Conservation (phyloP, 495 filamentous ascomycete genomes). For the Aspergillus avenaceus region DNA sequence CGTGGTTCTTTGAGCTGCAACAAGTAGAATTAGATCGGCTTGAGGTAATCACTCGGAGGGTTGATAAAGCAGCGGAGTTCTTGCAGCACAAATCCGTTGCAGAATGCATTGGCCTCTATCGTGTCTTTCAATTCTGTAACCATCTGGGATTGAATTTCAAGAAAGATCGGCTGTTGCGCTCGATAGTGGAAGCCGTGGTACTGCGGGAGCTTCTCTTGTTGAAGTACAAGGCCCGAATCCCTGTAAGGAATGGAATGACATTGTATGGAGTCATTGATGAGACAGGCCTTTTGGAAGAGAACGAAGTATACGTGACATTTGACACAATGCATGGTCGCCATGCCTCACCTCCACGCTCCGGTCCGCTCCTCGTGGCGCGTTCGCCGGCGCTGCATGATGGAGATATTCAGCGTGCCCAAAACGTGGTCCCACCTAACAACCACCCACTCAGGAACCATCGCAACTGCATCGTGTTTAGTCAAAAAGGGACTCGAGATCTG, state of each 20-base stretch:
- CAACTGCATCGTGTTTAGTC: conserved; percentile 78
- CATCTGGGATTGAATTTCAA: conserved; percentile 55
- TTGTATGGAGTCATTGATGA: conserved; percentile 84
- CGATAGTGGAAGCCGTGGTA: conserved; percentile 59
- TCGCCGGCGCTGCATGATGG: conserved; percentile 76
- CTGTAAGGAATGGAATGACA: conserved; percentile 60
- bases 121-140: conserved; percentile 52
- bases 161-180: conserved; percentile 59
- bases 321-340: conserved; percentile 10
- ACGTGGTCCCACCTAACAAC: conserved; percentile 47
- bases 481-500: conserved; percentile 63
- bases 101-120: conserved; percentile 49
- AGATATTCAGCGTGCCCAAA: conserved; percentile 64
- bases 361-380: conserved; percentile 58
- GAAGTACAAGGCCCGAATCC: conserved; percentile 74
- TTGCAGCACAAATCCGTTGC: conserved; percentile 53
- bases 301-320: conserved; percentile 19
- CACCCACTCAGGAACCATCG: conserved; percentile 56
- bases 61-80: conserved; percentile 58
- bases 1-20: conserved; percentile 61
- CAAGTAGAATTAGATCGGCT: conserved; percentile 51
- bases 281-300: conserved; percentile 59
- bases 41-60: conserved; percentile 46
- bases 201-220: conserved; percentile 62
- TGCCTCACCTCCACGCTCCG: conserved; percentile 9